Conservation (phyloP, 2,329 filamentous ascomycete genomes). For the Aspergillus sp. region DNA sequence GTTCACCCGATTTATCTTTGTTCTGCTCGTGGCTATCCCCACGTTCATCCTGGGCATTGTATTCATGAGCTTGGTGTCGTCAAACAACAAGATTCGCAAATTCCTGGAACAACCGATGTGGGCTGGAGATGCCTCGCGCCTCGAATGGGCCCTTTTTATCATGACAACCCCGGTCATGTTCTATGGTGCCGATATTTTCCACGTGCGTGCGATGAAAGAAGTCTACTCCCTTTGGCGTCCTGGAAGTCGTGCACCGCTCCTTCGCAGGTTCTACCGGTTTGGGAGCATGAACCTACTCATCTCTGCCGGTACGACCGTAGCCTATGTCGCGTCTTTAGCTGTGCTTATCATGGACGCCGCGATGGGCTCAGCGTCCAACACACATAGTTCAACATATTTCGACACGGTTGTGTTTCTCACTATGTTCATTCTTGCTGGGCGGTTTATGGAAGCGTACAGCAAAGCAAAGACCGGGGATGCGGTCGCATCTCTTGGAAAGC, state of each 20-base stretch:
- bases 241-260: slow-evolving; percentile 69
- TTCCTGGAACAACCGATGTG: slow-evolving; percentile 72
- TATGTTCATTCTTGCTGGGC: slow-evolving; percentile 73
- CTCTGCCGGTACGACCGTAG: slow-evolving; percentile 82
- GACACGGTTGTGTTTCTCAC: slow-evolving; percentile 92
- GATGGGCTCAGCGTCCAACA: slow-evolving; percentile 41
- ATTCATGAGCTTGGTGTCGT: slow-evolving; percentile 79
- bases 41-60: slow-evolving; percentile 86
- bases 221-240: slow-evolving; percentile 74
- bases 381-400: slow-evolving; percentile 70
- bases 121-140: slow-evolving; percentile 69
- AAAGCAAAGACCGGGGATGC: slow-evolving; percentile 89
- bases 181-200: slow-evolving; percentile 82
- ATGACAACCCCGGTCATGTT: slow-evolving; percentile 86
- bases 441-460: slow-evolving; percentile 73
- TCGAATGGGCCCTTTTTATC: slow-evolving; percentile 77
- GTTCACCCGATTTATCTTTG: slow-evolving; percentile 69
- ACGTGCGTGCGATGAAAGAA: slow-evolving; percentile 76
- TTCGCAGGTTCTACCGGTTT: slow-evolving; percentile 83
- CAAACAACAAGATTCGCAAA: slow-evolving; percentile 57
- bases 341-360: slow-evolving; percentile 67
- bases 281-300: slow-evolving; percentile 97
- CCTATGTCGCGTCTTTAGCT: slow-evolving; percentile 79
- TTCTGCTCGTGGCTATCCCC: slow-evolving; percentile 71
- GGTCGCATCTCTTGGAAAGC: slow-evolving; percentile 73